A percentile compares a stretch with the other conserved stretches of the same genome.
These are phyloP conservation scores for Thalassiosira delicatula DNA, from an alignment of 352 stramenopile genomes.

Conservation along the genomic window DNA sequence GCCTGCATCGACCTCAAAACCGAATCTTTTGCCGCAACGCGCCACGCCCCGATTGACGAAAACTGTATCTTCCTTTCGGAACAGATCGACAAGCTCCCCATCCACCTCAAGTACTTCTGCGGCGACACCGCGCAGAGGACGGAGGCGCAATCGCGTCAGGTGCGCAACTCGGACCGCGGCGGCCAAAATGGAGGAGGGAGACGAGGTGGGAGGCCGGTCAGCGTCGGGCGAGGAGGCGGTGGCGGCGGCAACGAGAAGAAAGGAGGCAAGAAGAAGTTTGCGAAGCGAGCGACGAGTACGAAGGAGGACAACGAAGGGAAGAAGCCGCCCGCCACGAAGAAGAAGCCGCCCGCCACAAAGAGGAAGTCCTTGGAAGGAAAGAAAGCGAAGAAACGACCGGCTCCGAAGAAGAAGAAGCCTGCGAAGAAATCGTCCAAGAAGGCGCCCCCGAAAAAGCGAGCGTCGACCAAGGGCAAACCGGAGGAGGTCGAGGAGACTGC, in stretches of 20 bases:
- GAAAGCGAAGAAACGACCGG: constrained; percentile 34
- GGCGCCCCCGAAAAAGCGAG: constrained; percentile 15
- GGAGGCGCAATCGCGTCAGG: constrained; percentile 87
- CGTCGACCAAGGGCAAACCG: no score
- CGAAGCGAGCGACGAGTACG: no score
- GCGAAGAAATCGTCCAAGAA: constrained; percentile 39
- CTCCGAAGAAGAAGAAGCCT: constrained; percentile 55
- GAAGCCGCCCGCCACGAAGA: no score
- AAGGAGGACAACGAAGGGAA: no score
- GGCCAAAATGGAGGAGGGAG: no score
- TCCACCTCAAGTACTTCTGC: constrained; percentile 98
- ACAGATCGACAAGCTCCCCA: constrained; percentile 90
- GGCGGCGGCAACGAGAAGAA: constrained; percentile 24
- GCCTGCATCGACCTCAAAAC: no score
- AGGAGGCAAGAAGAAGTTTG: constrained; percentile 19
- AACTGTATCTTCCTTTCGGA: no score
- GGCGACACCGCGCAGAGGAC: constrained; percentile 94
- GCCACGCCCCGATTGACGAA: no score
- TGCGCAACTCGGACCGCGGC: constrained; percentile 73
- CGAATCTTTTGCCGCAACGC: no score
- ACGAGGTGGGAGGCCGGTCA: no score
- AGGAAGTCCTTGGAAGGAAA: no score
- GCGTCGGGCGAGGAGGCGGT: no score
- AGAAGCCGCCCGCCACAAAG: constrained; percentile 42
- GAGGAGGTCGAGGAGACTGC: not conserved